Evolutionary conservation across 1,284 basidiomycete species (phyloP), one percentile per base, ranked within the genome.

Genomic region (Boletellus deceptivus): DNA sequence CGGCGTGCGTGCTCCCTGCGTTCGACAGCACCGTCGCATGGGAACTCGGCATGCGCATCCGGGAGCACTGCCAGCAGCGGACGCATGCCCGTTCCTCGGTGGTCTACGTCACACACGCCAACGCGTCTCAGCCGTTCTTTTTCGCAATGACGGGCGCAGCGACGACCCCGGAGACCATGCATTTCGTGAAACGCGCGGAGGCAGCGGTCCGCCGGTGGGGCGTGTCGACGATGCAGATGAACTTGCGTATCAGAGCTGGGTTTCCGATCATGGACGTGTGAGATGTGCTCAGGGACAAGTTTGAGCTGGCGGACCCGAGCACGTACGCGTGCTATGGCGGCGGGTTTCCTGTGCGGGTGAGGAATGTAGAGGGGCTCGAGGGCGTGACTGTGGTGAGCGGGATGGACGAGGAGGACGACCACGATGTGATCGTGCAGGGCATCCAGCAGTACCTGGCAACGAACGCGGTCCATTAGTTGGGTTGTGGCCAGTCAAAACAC

Each of bases 301-400:
- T 48, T 14, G 59, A 60, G 39, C 38, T 62, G 48, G 33, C 25
- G 20, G 59, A 62, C 44, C 43, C 57, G 36, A 63, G 55, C n/a
- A 27, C 38, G 36, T 72, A 71, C 52, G 61, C 55, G 33, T 66
- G 66, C 31, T 68, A 69, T 33, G 68, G 70, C 7, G 69, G 70
- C 5, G 70, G 70, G 16, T 69, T 71, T 46, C 70, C 70, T 2
- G 54, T 72, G 33, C 53, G 60, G 36, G 70, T 71, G 40, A 58
- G 55, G 61, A 57, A 57, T 11, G 65, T 72, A 20, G 71, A 71
- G 42, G 68, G 69, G 3, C 20, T 68, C 7, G 63, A 71, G 18
- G 69, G 69, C 1, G 70, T 68, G 16, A 68, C 71, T 10, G 67
- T 68, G 8, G 70, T 72, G 1, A 68, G 69, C 43, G 70, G 69